Percentiles rank a stretch among this genome's conserved stretches.
phyloP scores from a whole-genome alignment of 2,329 filamentous ascomycete species.

The Aspergillus sp. region DNA sequence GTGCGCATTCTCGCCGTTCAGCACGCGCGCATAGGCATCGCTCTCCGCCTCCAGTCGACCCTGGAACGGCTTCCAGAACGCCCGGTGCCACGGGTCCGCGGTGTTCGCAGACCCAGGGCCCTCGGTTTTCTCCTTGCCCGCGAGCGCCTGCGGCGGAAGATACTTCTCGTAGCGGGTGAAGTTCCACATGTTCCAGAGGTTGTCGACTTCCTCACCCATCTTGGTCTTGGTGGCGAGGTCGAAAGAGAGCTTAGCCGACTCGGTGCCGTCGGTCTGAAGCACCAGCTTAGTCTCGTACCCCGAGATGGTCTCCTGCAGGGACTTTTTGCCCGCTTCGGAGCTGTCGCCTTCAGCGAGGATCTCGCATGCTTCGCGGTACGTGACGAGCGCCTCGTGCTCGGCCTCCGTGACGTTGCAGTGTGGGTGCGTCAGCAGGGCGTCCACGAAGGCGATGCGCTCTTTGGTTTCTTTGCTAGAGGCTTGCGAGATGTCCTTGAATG shows the following conservation, averaged over 20 bases:
- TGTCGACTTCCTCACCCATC: constrained; percentile 15
- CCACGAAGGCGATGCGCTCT: constrained; percentile 8
- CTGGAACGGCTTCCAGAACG: constrained; percentile 14
- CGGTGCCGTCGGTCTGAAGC: background rate
- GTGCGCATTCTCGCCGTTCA: constrained; percentile 2
- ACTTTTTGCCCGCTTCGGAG: background rate
- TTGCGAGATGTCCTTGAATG: constrained; percentile 8
- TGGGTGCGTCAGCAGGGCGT: constrained; percentile 1
- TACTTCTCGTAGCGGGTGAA: constrained; percentile 11
- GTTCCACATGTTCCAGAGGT: constrained; percentile 13
- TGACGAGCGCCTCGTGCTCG: background rate
- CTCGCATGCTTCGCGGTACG: constrained; percentile 9
- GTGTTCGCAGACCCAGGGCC: constrained; percentile 1
- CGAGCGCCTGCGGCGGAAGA: constrained; percentile 1
- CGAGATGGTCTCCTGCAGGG: background rate
- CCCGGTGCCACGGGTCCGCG: constrained; percentile 12
- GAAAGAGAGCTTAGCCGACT: constrained; percentile 9
- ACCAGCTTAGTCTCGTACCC: background rate
- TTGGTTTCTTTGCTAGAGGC: constrained; percentile 9
- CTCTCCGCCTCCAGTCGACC: constrained; percentile 13
- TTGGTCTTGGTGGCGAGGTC: constrained; percentile 15
- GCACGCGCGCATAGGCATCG: constrained; percentile 5
- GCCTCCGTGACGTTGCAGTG: constrained; percentile 2
- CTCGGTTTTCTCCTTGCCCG: background rate
- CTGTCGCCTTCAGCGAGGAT: background rate